A percentile compares a stretch with the other conserved stretches of the same genome.
Conservation (phyloP, 306 rosid species). For the Vigna trinervia region DNA sequence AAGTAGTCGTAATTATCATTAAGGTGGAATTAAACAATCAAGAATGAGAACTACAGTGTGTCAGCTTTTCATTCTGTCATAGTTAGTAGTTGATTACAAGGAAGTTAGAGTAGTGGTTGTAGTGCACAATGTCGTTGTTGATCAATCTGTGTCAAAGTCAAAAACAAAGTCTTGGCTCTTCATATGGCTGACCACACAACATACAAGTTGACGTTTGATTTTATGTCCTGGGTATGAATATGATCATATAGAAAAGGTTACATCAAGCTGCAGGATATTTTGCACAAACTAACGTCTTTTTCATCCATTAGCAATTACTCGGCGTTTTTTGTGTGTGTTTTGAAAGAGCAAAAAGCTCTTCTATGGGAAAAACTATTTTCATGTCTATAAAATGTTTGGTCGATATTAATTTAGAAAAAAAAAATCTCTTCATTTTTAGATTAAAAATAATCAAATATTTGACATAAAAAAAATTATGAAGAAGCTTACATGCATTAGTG, state of each 20-base stretch:
- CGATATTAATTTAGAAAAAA: neutral
- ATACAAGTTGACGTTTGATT: neutral
- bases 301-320: neutral
- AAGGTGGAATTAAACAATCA: neutral
- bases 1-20: neutral
- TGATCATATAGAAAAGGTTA: neutral
- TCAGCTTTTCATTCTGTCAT: neutral
- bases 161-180: neutral
- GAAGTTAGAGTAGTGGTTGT: neutral
- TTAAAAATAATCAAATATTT: neutral
- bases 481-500: neutral
- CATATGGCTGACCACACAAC: constrained; percentile 9
- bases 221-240: neutral
- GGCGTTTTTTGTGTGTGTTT: neutral
- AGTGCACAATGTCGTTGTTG: neutral
- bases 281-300: neutral
- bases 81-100: neutral
- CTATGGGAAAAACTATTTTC: neutral
- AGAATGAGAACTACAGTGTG: neutral
- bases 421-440: neutral
- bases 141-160: neutral
- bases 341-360: neutral
- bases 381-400: neutral
- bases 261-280: neutral
- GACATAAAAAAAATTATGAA: neutral